phyloP scores from a whole-genome alignment of 2,329 filamentous ascomycete species.

The Mariannaea elegans region DNA sequence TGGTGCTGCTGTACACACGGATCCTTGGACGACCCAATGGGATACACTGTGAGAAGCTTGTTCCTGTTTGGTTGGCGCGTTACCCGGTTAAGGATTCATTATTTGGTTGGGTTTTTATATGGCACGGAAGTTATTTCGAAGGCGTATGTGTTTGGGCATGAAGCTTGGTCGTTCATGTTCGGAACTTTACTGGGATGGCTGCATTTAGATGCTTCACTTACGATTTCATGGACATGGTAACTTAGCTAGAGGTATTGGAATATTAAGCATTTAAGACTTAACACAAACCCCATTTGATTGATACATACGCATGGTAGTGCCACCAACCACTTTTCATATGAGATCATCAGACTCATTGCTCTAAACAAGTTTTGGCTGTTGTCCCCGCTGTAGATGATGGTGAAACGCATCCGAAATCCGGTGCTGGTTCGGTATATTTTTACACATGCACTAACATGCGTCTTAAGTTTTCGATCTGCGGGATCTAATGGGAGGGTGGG shows the following conservation, averaged over 20 bases:
- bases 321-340: background rate
- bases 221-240: no score
- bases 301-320: no score
- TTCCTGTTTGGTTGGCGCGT: slow-evolving; percentile 6
- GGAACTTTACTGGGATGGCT: no score
- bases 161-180: no score
- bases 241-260: no score
- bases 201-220: no score
- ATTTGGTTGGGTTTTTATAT: no score
- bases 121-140: no score
- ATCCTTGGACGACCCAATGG: slow-evolving; percentile 60
- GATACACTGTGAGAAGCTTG: slow-evolving; percentile 43
- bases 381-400: background rate
- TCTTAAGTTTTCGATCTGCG: background rate
- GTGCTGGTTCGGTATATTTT: slow-evolving; percentile 6
- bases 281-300: no score
- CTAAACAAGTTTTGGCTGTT: background rate
- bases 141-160: no score
- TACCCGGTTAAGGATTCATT: background rate
- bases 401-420: slow-evolving; percentile 19
- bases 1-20: slow-evolving; percentile 59
- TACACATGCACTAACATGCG: background rate
- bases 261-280: no score
- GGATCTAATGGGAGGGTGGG: slow-evolving; percentile 6
- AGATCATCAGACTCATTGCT: background rate